A percentile compares a stretch with the other conserved stretches of the same genome.
Evolutionary conservation across 495 filamentous ascomycete species (phyloP).

Genomic region (Physcia stellaris): DNA sequence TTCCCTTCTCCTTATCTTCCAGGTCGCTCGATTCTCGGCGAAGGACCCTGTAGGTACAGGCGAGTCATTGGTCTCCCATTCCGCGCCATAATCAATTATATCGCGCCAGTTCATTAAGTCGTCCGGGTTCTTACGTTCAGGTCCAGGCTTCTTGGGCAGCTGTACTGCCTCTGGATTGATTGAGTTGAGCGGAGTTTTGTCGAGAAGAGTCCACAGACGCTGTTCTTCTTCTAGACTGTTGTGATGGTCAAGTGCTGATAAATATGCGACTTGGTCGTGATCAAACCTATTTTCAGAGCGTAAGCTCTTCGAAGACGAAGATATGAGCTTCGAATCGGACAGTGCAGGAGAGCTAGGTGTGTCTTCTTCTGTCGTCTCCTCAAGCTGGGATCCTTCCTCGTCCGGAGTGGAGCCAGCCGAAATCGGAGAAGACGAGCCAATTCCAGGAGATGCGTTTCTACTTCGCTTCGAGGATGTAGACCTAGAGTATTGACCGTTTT

Average conservation of each 20-base stretch:
- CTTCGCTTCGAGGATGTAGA: neutral
- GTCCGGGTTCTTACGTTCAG: conserved; percentile 20
- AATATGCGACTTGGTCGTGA: conserved; percentile 30
- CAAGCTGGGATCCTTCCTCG: neutral
- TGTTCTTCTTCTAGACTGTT: conserved; percentile 40
- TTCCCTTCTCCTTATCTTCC: neutral
- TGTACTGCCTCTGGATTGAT: conserved; percentile 10
- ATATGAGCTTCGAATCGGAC: neutral
- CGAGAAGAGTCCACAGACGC: conserved; percentile 39
- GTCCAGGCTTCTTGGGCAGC: conserved; percentile 12
- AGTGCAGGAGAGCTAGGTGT: neutral
- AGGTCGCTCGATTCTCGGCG: conserved; percentile 15
- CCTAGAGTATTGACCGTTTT: neutral
- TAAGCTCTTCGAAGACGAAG: neutral
- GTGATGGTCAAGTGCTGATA: conserved; percentile 39
- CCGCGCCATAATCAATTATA: conserved; percentile 26
- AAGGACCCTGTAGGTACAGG: conserved; percentile 22
- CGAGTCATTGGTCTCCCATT: conserved; percentile 36
- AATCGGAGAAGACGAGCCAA: neutral
- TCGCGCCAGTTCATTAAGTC: conserved; percentile 33
- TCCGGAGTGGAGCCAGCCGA: neutral
- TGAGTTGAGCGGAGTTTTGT: conserved; percentile 12
- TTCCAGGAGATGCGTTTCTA: neutral
- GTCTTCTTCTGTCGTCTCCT: neutral
- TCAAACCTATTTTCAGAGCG: neutral